Base-by-base conservation (phyloP, 2,329 filamentous ascomycete species). In the Botryotinia convoluta region DNA sequence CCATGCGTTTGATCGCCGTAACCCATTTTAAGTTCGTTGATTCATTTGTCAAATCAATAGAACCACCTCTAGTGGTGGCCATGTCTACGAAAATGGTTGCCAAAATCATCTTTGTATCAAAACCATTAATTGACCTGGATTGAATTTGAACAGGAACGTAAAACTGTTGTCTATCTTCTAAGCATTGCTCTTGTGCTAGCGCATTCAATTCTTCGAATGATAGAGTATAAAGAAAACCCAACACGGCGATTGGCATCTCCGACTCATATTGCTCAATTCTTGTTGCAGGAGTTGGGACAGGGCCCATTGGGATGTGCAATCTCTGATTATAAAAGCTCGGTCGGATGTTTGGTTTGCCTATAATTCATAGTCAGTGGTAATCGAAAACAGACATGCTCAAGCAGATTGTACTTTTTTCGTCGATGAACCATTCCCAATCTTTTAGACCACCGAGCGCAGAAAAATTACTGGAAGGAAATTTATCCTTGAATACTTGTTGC, bases 371-470 rank as follows among this genome's bases (percentile, higher is more conserved):
- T 70, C 32, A 70, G 68, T 14, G n/a, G 18, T 42, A 29, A 14
- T 45, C n/a, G 29, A 64, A 18, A 32, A 14, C 12, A 57, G 39
- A 54, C 0, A 44, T 57, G 22, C 32, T 26, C 26, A 26, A 26
- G 10, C 20, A 22, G 18, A 57, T 42, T 51, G 26, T 67, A 72
- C 70, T 37, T 12, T 72, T 67, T n/a, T 12, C 35, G 42, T 67
- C 35, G 16, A 72, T 42, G 20, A 72, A 67, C 61, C 60, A 72
- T 35, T 72, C 61, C 70, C 70, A 72, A 20, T 54, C 37, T 8
- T 37, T 29, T 1, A 72, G 12, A n/a, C 10, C 37, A 59, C 26
- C 61, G 2, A 72, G n/a, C 5, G 12, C 14, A n/a, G 20, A 39
- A 16, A 39, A 14, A 16, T 12, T 12, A 9, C 61, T 26, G 2